Conservation (phyloP, 2,329 filamentous ascomycete genomes). For the Domatiomyces catenatus region DNA sequence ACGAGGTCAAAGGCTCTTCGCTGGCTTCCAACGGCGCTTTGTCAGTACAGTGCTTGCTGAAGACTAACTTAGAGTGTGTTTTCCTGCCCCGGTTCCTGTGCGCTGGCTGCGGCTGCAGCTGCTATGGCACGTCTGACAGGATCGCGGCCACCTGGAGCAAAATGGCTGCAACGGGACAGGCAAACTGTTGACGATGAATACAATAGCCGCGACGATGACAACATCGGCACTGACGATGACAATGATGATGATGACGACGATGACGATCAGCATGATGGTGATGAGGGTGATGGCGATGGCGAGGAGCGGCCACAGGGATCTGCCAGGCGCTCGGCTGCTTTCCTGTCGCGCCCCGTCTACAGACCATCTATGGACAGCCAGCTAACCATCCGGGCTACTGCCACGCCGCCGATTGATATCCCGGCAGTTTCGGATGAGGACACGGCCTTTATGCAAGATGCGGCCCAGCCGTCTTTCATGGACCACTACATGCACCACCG, state of each 20-base stretch:
- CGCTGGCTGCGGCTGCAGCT: not conserved
- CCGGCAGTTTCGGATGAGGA: constrained; percentile 25
- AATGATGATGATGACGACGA: not conserved
- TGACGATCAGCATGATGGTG: not conserved
- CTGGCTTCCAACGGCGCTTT: not conserved
- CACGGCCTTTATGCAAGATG: constrained; percentile 14
- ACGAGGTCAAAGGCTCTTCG: not conserved
- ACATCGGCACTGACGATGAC: not conserved
- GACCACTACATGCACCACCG: constrained; percentile 28
- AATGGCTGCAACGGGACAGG: not conserved
- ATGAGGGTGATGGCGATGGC: not conserved
- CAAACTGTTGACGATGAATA: not conserved
- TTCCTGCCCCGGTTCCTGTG: not conserved
- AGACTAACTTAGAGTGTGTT: not conserved
- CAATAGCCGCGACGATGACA: not conserved
- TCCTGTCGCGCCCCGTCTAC: constrained; percentile 5
- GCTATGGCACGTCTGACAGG: not conserved
- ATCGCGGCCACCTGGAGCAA: not conserved
- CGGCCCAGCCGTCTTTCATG: constrained; percentile 9
- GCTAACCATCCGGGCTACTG: constrained; percentile 19
- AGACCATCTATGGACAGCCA: constrained; percentile 10
- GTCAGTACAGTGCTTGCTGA: not conserved
- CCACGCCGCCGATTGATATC: constrained; percentile 31
- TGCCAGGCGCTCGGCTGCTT: not conserved
- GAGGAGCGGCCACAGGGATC: not conserved